phyloP scores from a whole-genome alignment of 2,329 filamentous ascomycete genomes.

The Fulvia fulva region DNA sequence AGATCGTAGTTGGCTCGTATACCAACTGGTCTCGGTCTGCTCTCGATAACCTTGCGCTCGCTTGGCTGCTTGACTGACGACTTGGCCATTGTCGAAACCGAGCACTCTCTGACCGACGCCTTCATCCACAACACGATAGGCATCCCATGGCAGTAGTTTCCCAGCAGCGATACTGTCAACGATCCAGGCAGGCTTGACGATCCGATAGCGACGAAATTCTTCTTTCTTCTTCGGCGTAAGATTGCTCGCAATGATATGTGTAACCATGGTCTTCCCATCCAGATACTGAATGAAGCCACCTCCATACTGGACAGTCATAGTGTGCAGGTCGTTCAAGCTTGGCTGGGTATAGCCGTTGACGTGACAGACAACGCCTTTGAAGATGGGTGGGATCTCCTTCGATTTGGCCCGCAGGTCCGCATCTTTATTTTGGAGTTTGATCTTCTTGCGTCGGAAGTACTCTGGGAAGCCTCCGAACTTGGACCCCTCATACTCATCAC shows the following conservation, averaged over 20 bases:
- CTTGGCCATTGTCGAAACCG: constrained; percentile 56
- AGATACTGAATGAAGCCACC: constrained; percentile 92
- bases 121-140: constrained; percentile 80
- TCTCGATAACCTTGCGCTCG: constrained; percentile 67
- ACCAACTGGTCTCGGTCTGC: constrained; percentile 79
- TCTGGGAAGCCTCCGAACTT: constrained; percentile 85
- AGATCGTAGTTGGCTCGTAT: constrained; percentile 62
- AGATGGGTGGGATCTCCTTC: constrained; percentile 72
- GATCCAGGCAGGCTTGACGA: constrained; percentile 93
- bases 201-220: constrained; percentile 81
- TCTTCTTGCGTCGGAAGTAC: constrained; percentile 92
- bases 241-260: constrained; percentile 84
- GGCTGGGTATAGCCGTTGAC: constrained; percentile 97
- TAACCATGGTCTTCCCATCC: constrained; percentile 89
- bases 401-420: constrained; percentile 69
- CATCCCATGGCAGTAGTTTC: constrained; percentile 77
- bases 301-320: constrained; percentile 85
- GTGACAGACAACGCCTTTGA: constrained; percentile 84
- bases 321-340: constrained; percentile 82
- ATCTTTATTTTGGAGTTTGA: constrained; percentile 95
- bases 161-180: constrained; percentile 82
- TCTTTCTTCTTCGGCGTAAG: constrained; percentile 89
- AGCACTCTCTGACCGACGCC: constrained; percentile 78
- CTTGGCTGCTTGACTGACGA: constrained; percentile 63
- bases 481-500: constrained; percentile 86